Evolutionary conservation across 2,329 filamentous ascomycete species (phyloP).

Genomic region (Acephala macrosclerotiorum): DNA sequence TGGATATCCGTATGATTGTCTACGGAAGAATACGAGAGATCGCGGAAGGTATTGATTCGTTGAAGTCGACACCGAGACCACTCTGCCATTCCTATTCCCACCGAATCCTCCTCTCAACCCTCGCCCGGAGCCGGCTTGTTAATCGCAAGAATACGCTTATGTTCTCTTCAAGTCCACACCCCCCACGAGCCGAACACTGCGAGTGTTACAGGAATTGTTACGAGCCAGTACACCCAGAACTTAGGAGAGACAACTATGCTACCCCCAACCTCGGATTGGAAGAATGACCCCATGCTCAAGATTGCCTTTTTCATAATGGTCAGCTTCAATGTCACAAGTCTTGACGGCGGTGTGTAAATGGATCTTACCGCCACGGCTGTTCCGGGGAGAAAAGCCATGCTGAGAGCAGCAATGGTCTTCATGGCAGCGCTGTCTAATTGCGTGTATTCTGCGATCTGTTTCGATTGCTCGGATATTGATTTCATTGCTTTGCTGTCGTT

Average conservation of each 20-base stretch:
- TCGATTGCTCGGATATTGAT: background rate
- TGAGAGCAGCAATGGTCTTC: background rate
- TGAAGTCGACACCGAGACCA: no score
- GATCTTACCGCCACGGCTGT: background rate
- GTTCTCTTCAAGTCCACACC: background rate
- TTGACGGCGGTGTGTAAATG: background rate
- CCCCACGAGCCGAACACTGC: background rate
- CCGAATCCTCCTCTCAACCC: no score
- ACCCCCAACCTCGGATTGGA: background rate
- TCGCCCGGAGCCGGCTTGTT: background rate
- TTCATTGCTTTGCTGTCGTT: background rate
- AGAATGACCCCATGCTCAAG: background rate
- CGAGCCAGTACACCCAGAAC: background rate
- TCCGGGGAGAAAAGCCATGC: background rate
- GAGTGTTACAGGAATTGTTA: background rate
- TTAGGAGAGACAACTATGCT: background rate
- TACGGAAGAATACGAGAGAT: no score
- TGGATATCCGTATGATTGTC: background rate
- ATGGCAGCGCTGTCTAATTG: background rate
- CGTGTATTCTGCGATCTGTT: background rate
- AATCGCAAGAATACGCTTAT: background rate
- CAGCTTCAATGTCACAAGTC: background rate
- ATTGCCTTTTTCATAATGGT: background rate
- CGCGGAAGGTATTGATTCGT: background rate
- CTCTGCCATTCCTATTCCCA: no score